Percentiles rank a stretch among this genome's conserved stretches.
Conservation (phyloP, 495 filamentous ascomycete species). For the Aspergillus cristatus region DNA sequence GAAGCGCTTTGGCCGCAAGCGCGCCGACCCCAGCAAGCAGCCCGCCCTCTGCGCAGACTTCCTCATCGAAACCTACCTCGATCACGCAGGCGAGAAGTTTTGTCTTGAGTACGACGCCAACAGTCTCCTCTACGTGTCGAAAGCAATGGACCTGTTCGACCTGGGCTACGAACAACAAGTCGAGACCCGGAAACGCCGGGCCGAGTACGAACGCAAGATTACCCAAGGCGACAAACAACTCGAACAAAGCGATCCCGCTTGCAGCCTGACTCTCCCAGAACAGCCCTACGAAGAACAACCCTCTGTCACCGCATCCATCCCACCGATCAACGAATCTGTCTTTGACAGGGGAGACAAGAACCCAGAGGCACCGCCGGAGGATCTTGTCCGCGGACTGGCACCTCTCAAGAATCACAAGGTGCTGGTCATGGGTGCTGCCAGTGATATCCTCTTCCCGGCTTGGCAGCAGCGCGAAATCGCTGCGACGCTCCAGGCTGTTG, state of each 20-base stretch:
- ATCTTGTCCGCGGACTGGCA: constrained; percentile 68
- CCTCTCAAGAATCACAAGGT: constrained; percentile 65
- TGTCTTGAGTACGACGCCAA: constrained; percentile 98
- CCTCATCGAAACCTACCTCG: constrained; percentile 95
- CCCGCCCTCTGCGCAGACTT: constrained; percentile 95
- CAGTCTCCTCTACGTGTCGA: constrained; percentile 91
- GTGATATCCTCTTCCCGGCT: constrained; percentile 93
- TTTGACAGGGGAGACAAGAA: not conserved
- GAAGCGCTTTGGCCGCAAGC: constrained; percentile 77
- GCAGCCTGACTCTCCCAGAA: constrained; percentile 78
- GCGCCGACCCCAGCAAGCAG: constrained; percentile 76
- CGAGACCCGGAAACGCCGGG: constrained; percentile 38
- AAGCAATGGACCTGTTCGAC: constrained; percentile 98
- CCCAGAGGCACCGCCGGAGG: constrained; percentile 48
- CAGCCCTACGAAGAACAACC: constrained; percentile 76
- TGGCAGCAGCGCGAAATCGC: constrained; percentile 98
- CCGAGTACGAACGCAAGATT: constrained; percentile 41
- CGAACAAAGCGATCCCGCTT: constrained; percentile 38
- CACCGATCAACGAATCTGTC: constrained; percentile 16
- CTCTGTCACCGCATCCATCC: constrained; percentile 26
- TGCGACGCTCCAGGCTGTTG: constrained; percentile 62
- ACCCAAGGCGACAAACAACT: constrained; percentile 19
- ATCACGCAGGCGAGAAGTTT: constrained; percentile 98
- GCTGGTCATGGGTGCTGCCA: constrained; percentile 87
- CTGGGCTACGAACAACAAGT: constrained; percentile 61